A percentile compares a stretch with the other conserved stretches of the same genome.
These are phyloP conservation scores for Coniophora puteana DNA, from an alignment of 1,284 basidiomycete genomes.

Conservation along the genomic window DNA sequence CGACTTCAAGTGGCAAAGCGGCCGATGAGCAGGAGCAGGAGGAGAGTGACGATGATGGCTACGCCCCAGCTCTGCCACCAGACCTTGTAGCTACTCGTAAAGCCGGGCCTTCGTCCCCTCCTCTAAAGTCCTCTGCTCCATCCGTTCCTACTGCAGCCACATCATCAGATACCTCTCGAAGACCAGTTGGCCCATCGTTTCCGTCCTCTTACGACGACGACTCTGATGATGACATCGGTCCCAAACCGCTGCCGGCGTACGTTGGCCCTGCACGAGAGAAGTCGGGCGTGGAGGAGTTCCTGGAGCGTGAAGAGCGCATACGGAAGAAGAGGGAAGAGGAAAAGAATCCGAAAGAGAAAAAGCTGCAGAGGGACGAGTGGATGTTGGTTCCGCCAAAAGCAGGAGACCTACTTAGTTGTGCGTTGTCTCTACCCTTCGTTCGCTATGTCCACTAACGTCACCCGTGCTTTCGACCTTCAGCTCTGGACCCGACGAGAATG, in stretches of 20 bases:
- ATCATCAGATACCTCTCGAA: constrained; percentile 17
- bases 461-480: constrained; percentile 24
- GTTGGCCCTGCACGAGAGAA: constrained; percentile 20
- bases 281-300: constrained; percentile 68
- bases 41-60: constrained; percentile 58
- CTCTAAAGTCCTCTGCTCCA: constrained; percentile 17
- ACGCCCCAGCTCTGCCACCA: constrained; percentile 62
- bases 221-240: constrained; percentile 75
- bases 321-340: constrained; percentile 69
- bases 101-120: constrained; percentile 9
- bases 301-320: constrained; percentile 77
- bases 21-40: constrained; percentile 31
- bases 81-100: constrained; percentile 42
- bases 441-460: background rate
- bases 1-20: no score
- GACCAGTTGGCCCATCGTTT: constrained; percentile 35
- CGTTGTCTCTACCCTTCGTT: constrained; percentile 26
- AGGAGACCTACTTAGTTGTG: constrained; percentile 72
- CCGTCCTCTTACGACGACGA: constrained; percentile 45
- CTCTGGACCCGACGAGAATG: constrained; percentile 68
- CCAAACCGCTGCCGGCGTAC: constrained; percentile 57
- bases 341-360: constrained; percentile 71
- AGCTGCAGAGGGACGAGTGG: constrained; percentile 85
- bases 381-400: constrained; percentile 89
- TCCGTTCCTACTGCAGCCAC: constrained; percentile 22